Evolutionary conservation across 1,139 yeast species (phyloP).

Genomic region (Geotrichum bryndzae): DNA sequence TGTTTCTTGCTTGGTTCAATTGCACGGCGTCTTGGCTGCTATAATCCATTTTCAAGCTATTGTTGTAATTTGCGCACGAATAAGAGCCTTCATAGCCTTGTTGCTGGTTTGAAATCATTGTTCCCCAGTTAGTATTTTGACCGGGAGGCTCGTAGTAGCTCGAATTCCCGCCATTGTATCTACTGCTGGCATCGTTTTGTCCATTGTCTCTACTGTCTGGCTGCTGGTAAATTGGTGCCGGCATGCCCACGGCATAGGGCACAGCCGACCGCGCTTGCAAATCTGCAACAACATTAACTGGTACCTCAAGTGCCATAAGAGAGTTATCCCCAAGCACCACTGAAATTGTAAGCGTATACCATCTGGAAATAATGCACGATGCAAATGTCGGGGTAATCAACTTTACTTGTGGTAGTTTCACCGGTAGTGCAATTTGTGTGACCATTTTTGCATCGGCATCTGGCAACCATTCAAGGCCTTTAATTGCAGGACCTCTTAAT

Average conservation of each 20-base stretch:
- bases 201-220: background rate
- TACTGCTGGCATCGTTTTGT: background rate
- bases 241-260: background rate
- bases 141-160: background rate
- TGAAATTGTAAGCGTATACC: background rate
- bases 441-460: background rate
- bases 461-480: background rate
- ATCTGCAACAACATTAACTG: conserved; percentile 1
- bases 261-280: background rate
- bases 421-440: background rate
- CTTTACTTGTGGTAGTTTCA: background rate
- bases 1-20: background rate
- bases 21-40: background rate
- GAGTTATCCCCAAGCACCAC: background rate
- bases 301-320: background rate
- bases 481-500: background rate
- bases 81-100: background rate
- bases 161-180: background rate
- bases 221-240: background rate
- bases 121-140: background rate
- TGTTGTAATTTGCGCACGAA: background rate
- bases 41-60: background rate
- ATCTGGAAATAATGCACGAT: conserved; percentile 1
- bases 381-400: conserved; percentile 3
- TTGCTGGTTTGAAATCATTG: background rate